Base-by-base conservation (phyloP, 192 early-diverging fungal species). In the Backusella parvicylindrica region DNA sequence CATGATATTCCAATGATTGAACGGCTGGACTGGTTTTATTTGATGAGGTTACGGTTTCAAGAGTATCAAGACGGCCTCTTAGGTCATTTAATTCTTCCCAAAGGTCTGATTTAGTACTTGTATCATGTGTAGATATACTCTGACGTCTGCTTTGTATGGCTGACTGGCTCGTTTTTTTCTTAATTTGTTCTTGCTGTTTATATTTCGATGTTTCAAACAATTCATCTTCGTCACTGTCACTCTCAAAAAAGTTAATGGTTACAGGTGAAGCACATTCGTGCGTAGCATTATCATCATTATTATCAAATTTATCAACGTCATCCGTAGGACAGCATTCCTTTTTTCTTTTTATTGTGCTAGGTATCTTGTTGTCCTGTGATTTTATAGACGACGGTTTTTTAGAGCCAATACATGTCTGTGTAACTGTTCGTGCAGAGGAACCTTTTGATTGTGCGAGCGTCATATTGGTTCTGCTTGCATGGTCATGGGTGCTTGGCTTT, bases 121-220 rank as follows among this genome's bases (percentile, higher is more conserved):
- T 60, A 60, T 60, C 53, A 60, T 60, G 53, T 60, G 53, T 28
- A 28, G 53, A 60, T 13, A 60, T 23, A 60, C 53, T 60, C 53
- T 60, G 53, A 60, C 53, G 53, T 28, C 53, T 60, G 26, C 53
- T 60, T 28, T 60, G 53, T 60, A 60, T 60, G 53, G 53, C 53
- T 60, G 53, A 60, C 8, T 60, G 53, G 12, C 53, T 60, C 23
- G 53, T 60, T 60, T 60, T 60, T 60, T 60, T 60, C 53, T 60
- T 60, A 60, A 60, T 60, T 60, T 56, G 53, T 26, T 56, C 53
- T 56, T 60, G 43, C 43, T 47, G 23, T 30, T 28, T 60, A n/a
- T 60, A 60, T 60, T 60, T 60, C 8, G 53, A 60, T 28, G 53
- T 60, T 60, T 60, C 53, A 60, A 60, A 60, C 53, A 60, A 26